Conservation (phyloP, 805 yeast species). For the Candida pini region DNA sequence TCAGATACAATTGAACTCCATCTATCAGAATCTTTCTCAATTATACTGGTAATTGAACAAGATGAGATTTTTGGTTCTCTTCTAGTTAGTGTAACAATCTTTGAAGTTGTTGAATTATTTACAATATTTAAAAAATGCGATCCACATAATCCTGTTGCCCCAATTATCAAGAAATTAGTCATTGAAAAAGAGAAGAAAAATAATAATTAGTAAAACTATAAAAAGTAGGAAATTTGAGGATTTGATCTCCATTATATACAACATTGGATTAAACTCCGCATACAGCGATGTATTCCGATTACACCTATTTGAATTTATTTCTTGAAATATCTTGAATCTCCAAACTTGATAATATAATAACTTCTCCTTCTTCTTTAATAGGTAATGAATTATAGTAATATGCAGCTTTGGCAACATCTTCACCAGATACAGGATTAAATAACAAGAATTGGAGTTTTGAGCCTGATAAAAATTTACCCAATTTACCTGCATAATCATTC, state of each 20-base stretch:
- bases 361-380: conserved; percentile 19
- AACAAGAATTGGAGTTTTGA: too few species aligned
- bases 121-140: conserved; percentile 44
- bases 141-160: conserved; percentile 82
- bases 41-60: conserved; percentile 28
- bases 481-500: conserved; percentile 25
- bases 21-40: conserved; percentile 39
- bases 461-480: conserved; percentile 31
- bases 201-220: too few species aligned
- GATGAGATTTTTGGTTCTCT: conserved; percentile 30
- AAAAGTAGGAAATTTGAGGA: too few species aligned
- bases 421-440: conserved; percentile 51
- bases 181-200: too few species aligned
- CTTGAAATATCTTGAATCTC: too few species aligned
- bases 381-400: conserved; percentile 18
- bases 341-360: too few species aligned
- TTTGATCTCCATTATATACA: too few species aligned
- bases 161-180: conserved; percentile 43
- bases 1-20: conserved; percentile 43
- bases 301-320: too few species aligned
- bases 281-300: too few species aligned
- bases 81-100: conserved; percentile 49
- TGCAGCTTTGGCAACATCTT: conserved; percentile 59
- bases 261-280: too few species aligned
- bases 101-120: conserved; percentile 30